Evolutionary conservation across 257 asterid genomes (phyloP).

Genomic region (Solanum okadae): DNA sequence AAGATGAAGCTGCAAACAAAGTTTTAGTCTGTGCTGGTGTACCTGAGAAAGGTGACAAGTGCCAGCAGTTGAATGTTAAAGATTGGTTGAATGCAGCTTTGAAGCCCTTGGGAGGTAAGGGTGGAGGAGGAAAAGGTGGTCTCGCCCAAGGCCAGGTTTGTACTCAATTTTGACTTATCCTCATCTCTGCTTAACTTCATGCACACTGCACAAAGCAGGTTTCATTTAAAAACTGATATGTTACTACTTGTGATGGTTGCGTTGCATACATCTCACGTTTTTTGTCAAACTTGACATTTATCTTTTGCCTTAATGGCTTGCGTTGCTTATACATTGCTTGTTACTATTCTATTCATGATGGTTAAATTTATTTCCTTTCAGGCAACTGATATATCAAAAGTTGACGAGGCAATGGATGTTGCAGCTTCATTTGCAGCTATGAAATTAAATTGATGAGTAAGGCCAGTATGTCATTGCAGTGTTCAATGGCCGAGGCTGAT

Average conservation of each 20-base stretch:
- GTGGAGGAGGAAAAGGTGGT: constrained; percentile 99
- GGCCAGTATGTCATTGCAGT: neutral
- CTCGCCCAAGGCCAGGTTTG: constrained; percentile 96
- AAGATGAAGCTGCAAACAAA: constrained; percentile 64
- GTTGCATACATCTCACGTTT: neutral
- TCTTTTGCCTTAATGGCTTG: neutral
- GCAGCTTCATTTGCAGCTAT: constrained; percentile 78
- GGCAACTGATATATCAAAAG: constrained; percentile 51
- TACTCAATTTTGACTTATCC: neutral
- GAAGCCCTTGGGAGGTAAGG: constrained; percentile 72
- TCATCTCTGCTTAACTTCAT: neutral
- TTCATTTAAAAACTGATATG: neutral
- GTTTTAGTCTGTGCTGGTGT: constrained; percentile 95
- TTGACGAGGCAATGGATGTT: constrained; percentile 56
- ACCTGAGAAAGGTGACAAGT: constrained; percentile 62
- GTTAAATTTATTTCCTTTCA: constrained; percentile 5
- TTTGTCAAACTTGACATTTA: neutral
- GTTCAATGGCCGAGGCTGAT: neutral
- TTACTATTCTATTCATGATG: neutral
- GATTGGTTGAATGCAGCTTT: constrained; percentile 79
- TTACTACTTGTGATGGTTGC: neutral
- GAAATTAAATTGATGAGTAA: constrained; percentile 44
- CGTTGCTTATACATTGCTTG: neutral
- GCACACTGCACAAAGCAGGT: neutral
- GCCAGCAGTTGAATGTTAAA: constrained; percentile 47